These are phyloP conservation scores for Neofusicoccum laricinum DNA, from an alignment of 2,329 filamentous ascomycete genomes.

Conservation along the genomic window DNA sequence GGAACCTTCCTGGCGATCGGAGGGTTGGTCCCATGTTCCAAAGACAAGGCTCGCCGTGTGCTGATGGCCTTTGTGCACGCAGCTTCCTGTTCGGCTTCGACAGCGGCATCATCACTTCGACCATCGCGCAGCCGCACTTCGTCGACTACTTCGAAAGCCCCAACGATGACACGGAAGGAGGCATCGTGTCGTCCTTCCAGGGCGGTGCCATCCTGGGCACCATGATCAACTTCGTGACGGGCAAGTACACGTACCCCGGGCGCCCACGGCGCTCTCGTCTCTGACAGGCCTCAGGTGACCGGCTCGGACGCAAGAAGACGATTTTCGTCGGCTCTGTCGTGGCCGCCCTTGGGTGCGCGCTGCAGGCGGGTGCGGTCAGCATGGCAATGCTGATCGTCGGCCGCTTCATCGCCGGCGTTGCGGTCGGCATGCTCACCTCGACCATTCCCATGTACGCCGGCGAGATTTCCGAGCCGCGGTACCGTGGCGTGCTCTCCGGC, in stretches of 20 bases:
- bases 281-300: conserved; percentile 19
- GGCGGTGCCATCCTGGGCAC: conserved; percentile 31
- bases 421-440: conserved; percentile 41
- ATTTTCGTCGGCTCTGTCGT: conserved; percentile 33
- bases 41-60: neutral
- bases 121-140: conserved; percentile 29
- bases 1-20: neutral
- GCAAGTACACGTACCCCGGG: neutral
- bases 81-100: conserved; percentile 30
- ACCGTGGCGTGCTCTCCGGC: conserved; percentile 31
- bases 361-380: conserved; percentile 37
- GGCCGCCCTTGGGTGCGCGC: conserved; percentile 31
- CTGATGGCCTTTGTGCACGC: too few species aligned
- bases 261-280: neutral
- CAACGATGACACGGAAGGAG: conserved; percentile 25
- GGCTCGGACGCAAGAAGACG: conserved; percentile 22
- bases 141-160: conserved; percentile 29
- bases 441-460: conserved; percentile 24
- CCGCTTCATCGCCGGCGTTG: conserved; percentile 49
- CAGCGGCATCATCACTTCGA: conserved; percentile 33
- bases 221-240: conserved; percentile 7
- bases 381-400: conserved; percentile 49
- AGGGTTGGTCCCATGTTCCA: neutral
- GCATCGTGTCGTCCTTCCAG: conserved; percentile 38
- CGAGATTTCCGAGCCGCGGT: conserved; percentile 33